These are phyloP conservation scores for Candida nanaspora DNA, from an alignment of 805 yeast genomes.

Conservation along the genomic window DNA sequence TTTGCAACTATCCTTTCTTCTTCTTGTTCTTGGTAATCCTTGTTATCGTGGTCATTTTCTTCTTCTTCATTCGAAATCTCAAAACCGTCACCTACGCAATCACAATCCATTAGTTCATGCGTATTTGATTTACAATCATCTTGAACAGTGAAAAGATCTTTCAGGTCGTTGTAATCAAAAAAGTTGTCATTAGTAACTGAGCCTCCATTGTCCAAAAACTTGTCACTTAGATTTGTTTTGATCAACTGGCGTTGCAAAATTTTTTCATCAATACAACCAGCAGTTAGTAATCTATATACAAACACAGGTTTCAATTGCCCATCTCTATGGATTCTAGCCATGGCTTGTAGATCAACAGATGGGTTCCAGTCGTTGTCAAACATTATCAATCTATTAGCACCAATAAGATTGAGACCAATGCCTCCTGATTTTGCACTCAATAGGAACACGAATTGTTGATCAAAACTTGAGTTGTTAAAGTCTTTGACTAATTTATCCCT, in stretches of 20 bases:
- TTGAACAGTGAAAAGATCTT: slow-evolving; percentile 63
- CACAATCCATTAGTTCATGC: slow-evolving; percentile 67
- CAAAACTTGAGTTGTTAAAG: slow-evolving; percentile 47
- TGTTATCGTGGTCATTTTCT: background rate
- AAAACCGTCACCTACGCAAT: slow-evolving; percentile 52
- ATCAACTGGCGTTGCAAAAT: slow-evolving; percentile 87
- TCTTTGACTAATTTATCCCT: slow-evolving; percentile 60
- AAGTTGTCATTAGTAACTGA: slow-evolving; percentile 47
- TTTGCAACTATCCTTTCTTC: slow-evolving; percentile 1
- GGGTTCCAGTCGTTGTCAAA: slow-evolving; percentile 99
- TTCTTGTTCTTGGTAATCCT: slow-evolving; percentile 5
- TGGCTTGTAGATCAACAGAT: slow-evolving; percentile 83
- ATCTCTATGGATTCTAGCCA: slow-evolving; percentile 93
- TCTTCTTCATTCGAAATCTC: slow-evolving; percentile 14
- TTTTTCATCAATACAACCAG: slow-evolving; percentile 95
- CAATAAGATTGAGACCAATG: slow-evolving; percentile 80
- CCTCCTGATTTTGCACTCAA: slow-evolving; percentile 93
- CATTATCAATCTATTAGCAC: slow-evolving; percentile 79
- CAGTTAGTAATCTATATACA: slow-evolving; percentile 79
- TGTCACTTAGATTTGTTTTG: slow-evolving; percentile 72
- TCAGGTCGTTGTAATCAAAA: slow-evolving; percentile 62
- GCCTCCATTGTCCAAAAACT: slow-evolving; percentile 42
- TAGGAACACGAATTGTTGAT: slow-evolving; percentile 53
- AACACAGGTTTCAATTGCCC: slow-evolving; percentile 78
- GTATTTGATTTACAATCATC: slow-evolving; percentile 53